Evolutionary conservation across 352 stramenopile species (phyloP), one percentile per base, ranked within the genome.

Genomic region (Phytopythium chamaehyphon): DNA sequence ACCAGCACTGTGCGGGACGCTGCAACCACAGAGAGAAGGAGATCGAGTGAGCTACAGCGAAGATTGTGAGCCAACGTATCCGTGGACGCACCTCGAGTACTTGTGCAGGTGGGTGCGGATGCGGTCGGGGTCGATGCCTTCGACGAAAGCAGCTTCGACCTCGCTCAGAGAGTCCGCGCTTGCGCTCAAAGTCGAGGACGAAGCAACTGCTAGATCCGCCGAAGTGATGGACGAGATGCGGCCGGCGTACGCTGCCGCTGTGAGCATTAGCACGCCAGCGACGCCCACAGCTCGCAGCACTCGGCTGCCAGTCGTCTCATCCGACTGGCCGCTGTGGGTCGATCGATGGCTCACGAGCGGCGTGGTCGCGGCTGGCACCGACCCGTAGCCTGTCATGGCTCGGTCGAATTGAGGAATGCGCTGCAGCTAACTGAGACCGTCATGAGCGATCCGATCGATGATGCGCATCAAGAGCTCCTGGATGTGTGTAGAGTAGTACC

Each of bases 51-150:
- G n/a, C n/a, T n/a, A n/a, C n/a, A n/a, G n/a, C n/a, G n/a, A n/a
- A n/a, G n/a, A n/a, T n/a, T n/a, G n/a, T n/a, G n/a, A n/a, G n/a
- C n/a, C 26, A 8, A 38, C 19, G 43, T 37, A 21, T n/a, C 35
- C 51, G 22, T 54, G 10, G 8, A 44, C 49, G 28, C 18, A 60
- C 51, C 45, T 62, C 6, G 56, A 70, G 48, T 79, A 76, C 44
- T 64, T 66, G 54, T 73, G 71, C 19, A 75, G 66, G 54, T 66
- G 74, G 23, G 62, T 46, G 16, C 55, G 57, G 18, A 83, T 36
- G 16, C 65, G 40, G 28, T 10, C 21, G 28, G 45, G 26, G n/a
- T 51, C 28, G 19, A 67, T 50, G 9, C 59, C 55, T 12, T 56
- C 40, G 14, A 67, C 37, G 47, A 68, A 68, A 3, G 42, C n/a